Base-by-base conservation (phyloP, 352 stramenopile species). In the Blastocystis sp. region DNA sequence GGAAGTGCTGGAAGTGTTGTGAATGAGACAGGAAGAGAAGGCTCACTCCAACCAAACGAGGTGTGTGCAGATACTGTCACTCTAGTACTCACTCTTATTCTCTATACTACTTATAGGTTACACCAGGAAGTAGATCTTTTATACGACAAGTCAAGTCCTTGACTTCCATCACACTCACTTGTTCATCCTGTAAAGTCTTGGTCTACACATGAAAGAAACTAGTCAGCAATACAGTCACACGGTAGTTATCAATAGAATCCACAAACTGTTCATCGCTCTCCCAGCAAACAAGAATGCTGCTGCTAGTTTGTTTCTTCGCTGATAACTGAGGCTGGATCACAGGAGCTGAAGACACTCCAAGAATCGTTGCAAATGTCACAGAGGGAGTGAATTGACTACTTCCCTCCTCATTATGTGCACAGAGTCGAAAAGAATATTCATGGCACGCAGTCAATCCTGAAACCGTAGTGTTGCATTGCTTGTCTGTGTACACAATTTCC, bases 321-420 rank as follows among this genome's bases (percentile, higher is more conserved):
- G 26, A 68, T 3, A 66, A 55, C 8, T 50, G 8, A 15, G 11
- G 20, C 8, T 53, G 50, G 18, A 84, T 39, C 0, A 26, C 39
- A 4, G 73, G 73, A 0, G 73, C n/a, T 0, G 56, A 15, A 20
- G 73, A 13, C 29, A 84, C 8, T 50, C 73, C 73, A 1, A 84
- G 73, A 41, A 84, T 64, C 9, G 73, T 84, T 6, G 73, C 26
- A 43, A 84, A 66, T 7, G 8, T 26, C 2, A 84, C 73, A 11
- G 73, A 15, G 18, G 26, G 2, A 11, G 73, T 47, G 23, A 84
- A 84, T 0, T 13, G 1, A 45, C 73, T 84, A 64, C 68, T 43
- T 34, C 73, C 73, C 56, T 68, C 73, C 3, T 3, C 29, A 45
- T 84, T 84, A 43, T 84, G 73, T 8, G 73, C 73, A 43, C 73